Conservation (phyloP, 768 basidiomycete genomes). For the Pholiota conissans region DNA sequence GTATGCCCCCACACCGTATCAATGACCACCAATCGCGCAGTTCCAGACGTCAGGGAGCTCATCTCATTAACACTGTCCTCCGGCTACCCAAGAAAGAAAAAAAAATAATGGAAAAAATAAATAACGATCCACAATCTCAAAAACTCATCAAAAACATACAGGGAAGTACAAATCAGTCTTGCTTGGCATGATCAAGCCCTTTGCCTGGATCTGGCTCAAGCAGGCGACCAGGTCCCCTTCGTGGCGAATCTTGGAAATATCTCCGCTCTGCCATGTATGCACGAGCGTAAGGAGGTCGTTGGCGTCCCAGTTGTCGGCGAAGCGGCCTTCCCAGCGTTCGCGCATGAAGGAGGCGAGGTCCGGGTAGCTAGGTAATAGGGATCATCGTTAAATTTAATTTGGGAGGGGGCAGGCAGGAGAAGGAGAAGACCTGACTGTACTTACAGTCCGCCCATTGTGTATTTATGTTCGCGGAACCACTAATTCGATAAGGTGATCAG, state of each 20-base stretch:
- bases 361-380: slow-evolving; percentile 33
- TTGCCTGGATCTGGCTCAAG: slow-evolving; percentile 45
- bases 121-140: too few relatives aligned
- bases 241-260: slow-evolving; percentile 45
- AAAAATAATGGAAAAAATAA: too few relatives aligned
- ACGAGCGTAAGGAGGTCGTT: slow-evolving; percentile 52
- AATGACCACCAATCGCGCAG: slow-evolving; percentile 49
- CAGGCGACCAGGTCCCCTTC: slow-evolving; percentile 41
- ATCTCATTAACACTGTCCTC: slow-evolving; percentile 55
- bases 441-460: slow-evolving; percentile 42
- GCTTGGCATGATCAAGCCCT: slow-evolving; percentile 57
- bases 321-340: slow-evolving; percentile 50
- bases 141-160: too few relatives aligned
- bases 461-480: slow-evolving; percentile 56
- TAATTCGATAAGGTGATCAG: slow-evolving; percentile 15
- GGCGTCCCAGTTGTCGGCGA: slow-evolving; percentile 47
- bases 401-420: background rate
- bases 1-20: slow-evolving; percentile 59
- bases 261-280: slow-evolving; percentile 51
- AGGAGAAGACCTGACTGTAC: slow-evolving; percentile 2
- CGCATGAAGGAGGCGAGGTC: slow-evolving; percentile 50
- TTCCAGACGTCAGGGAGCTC: slow-evolving; percentile 33
- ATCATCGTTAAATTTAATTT: background rate
- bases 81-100: slow-evolving; percentile 33
- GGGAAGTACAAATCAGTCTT: slow-evolving; percentile 63